phyloP scores from a whole-genome alignment of 176 grass and related monocot species.

The Panicum miliaceum region DNA sequence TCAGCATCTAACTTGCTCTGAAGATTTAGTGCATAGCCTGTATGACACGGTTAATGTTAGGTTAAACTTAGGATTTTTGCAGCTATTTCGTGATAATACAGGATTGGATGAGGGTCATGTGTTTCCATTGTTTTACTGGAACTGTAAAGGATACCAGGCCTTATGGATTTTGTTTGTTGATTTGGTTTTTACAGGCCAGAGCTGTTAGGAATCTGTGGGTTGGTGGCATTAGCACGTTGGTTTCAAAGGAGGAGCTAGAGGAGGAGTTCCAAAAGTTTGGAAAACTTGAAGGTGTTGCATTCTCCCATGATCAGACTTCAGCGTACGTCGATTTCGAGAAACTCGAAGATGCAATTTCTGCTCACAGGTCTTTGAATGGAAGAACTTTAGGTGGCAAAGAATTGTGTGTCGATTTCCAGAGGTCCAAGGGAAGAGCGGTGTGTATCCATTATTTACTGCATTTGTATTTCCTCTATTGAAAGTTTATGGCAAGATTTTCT shows the following conservation, averaged over 20 bases:
- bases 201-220: constrained; percentile 88
- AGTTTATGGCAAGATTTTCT: not conserved
- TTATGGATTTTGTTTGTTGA: constrained; percentile 20
- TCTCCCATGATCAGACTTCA: constrained; percentile 67
- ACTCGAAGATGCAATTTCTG: constrained; percentile 89
- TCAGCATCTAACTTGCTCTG: not conserved
- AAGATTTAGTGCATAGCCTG: not conserved
- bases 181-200: constrained; percentile 62
- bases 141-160: not conserved
- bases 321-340: constrained; percentile 77
- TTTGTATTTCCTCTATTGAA: not conserved
- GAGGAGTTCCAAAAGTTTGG: constrained; percentile 83
- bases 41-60: constrained; percentile 13
- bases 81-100: not conserved
- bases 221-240: constrained; percentile 68
- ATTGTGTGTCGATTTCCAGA: constrained; percentile 96
- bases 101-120: not conserved
- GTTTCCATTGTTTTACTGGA: constrained; percentile 22
- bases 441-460: constrained; percentile 33
- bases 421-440: constrained; percentile 70
- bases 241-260: constrained; percentile 74
- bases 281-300: constrained; percentile 67
- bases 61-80: not conserved
- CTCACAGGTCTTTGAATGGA: constrained; percentile 82
- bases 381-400: constrained; percentile 66